Base-by-base conservation (phyloP, 2,329 filamentous ascomycete genomes). In the Aspergillus sergii region DNA sequence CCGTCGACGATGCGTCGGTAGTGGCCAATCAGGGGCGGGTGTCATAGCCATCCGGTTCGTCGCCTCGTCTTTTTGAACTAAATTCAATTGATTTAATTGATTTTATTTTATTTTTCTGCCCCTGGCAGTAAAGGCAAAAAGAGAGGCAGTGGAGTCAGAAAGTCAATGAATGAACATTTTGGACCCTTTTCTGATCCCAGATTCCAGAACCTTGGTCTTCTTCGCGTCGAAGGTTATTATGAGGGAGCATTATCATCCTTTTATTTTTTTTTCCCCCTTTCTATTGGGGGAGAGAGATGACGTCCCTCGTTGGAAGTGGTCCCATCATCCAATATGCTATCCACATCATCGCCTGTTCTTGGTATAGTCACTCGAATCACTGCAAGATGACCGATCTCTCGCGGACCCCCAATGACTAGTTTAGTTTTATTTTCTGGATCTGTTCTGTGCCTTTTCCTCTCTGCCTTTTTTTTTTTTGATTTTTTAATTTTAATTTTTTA, bases 371-470 rank as follows among this genome's bases (percentile, higher is more conserved):
- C 32, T 59, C 26, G n/a, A 39, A 50, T 28, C 45, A 46, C 58
- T 65, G 61, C 58, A 65, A 65, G 63, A 67, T 67, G 65, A 67
- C 59, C 51, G 65, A 67, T 67, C 65, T 61, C 48, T 32, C 48
- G 10, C 30, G 45, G 45, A 23, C 23, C 58, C 63, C 58, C 50
- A 46, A 54, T 58, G 48, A 59, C 58, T 63, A 61, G 64, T 61
- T 63, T 68, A 59, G 57, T 64, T 62, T 59, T n/a, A 39, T 48
- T 55, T 51, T 55, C 51, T 55, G 51, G 51, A 55, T 55, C 51
- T 55, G 34, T 55, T 55, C 51, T 55, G 48, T 51, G 28, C 28
- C 30, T 54, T n/a, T 54, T 46, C 34, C 46, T 54, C 2, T 46
- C 23, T 55, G 28, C 43, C 7, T 56, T 55, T 26, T 56, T 55